phyloP scores from a whole-genome alignment of 371 early-diverging fungal species.

The Nematocida ironsii region DNA sequence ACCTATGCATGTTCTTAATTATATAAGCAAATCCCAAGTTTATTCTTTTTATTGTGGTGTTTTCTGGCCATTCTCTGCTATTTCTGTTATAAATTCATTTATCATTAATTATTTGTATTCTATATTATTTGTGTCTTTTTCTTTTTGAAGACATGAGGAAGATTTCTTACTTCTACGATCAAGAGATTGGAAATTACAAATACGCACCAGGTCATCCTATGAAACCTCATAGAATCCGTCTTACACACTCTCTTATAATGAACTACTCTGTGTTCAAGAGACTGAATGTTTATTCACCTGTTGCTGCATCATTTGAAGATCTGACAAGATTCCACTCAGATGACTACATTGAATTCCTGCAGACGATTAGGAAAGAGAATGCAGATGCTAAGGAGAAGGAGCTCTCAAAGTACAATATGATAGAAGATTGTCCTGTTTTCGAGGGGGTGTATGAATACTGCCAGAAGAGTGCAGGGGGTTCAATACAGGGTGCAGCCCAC shows the following conservation, averaged over 20 bases:
- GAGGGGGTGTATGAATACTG: slow-evolving; percentile 91
- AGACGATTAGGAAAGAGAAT: slow-evolving; percentile 85
- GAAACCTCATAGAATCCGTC: slow-evolving; percentile 95
- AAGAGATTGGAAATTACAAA: slow-evolving; percentile 77
- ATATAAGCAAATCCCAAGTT: neutral
- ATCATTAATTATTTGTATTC: slow-evolving; percentile 11
- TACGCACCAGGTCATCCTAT: slow-evolving; percentile 84
- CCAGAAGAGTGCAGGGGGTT: slow-evolving; percentile 82
- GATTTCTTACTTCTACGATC: slow-evolving; percentile 70
- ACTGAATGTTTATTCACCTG: slow-evolving; percentile 78
- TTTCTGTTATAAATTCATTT: neutral
- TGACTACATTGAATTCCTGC: slow-evolving; percentile 94
- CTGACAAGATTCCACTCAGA: slow-evolving; percentile 96
- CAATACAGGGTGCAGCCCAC: slow-evolving; percentile 80
- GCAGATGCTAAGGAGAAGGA: slow-evolving; percentile 77
- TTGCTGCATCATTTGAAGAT: slow-evolving; percentile 81
- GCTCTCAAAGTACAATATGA: slow-evolving; percentile 76
- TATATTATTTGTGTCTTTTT: slow-evolving; percentile 37
- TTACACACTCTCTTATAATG: slow-evolving; percentile 90
- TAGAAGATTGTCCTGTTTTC: slow-evolving; percentile 92
- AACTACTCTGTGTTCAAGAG: slow-evolving; percentile 88
- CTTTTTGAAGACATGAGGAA: slow-evolving; percentile 45
- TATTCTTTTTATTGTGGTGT: neutral
- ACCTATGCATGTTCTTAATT: too few relatives aligned
- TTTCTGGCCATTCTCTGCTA: neutral